phyloP scores from a whole-genome alignment of 768 basidiomycete genomes.

The Rhizopogon rudus region DNA sequence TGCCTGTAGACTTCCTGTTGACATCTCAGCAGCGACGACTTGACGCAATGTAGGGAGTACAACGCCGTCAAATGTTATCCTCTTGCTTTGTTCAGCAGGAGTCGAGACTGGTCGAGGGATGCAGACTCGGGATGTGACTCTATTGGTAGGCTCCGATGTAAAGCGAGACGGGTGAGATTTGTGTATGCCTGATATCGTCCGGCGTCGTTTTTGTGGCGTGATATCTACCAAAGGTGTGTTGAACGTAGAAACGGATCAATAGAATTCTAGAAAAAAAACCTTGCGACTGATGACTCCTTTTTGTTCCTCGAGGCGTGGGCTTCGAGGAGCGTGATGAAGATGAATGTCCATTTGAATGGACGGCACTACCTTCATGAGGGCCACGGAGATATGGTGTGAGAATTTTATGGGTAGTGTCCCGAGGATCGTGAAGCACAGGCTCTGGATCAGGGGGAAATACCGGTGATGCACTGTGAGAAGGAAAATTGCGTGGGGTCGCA shows the following conservation, averaged over 20 bases:
- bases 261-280: not conserved
- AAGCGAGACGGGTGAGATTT: conserved; percentile 12
- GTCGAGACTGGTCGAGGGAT: conserved; percentile 18
- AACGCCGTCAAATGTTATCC: conserved; percentile 25
- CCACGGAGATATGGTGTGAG: not conserved
- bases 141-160: conserved; percentile 25
- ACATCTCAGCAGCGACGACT: conserved; percentile 9
- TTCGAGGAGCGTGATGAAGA: not conserved
- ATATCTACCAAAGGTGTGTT: conserved; percentile 7
- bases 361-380: not conserved
- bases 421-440: not conserved
- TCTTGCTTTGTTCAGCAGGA: conserved; percentile 11
- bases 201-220: conserved; percentile 17
- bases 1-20: not conserved
- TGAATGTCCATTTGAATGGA: not conserved
- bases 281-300: not conserved
- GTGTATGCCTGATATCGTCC: conserved; percentile 7
- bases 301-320: not conserved
- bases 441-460: not conserved
- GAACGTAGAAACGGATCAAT: conserved; percentile 6
- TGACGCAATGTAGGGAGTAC: conserved; percentile 21
- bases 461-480: not conserved
- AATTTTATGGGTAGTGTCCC: not conserved
- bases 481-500: not conserved
- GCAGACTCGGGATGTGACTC: conserved; percentile 14